Base-by-base conservation (phyloP, 495 filamentous ascomycete species). In the Penicillium tannophilum region DNA sequence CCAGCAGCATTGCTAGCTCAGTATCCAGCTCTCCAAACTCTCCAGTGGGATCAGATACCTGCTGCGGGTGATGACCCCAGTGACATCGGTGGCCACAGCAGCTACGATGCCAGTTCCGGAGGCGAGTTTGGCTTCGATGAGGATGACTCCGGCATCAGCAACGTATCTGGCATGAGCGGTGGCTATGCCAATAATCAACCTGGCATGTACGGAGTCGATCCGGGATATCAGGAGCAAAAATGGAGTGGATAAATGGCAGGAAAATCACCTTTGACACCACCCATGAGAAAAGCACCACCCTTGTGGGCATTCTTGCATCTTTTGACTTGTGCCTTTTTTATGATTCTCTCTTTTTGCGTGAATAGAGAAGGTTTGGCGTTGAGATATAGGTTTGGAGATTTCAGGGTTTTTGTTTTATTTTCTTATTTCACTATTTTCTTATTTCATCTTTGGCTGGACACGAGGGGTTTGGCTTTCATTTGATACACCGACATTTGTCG, bases 1-100 rank as follows among this genome's bases (percentile, higher is more conserved):
- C 94, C 94, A 6, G 90, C 89, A 9, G 94, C 92, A 11, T 74
- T 98, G 55, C 78, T 98, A 20, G 89, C 89, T 16, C 94, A 97
- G 64, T 98, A 96, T 68, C 94, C 94, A 12, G 92, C 90, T 12
- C 78, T 98, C 26, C 92, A 91, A 43, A 86, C 83, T 24, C 79
- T 97, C 68, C 89, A 90, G 60, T 96, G 91, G 91, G 82, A 86
- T 28, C 76, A 82, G 39, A 76, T 88, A 58, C 60, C 74, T 24
- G 71, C 72, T 46, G 63, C 60, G 52, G 61, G 74, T 43, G 82
- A 84, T 56, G 88, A 90, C 33, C 86, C 91, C 4, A 80, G 80
- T 49, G 92, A 93, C 45, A 81, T 92, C 19, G 90, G 88, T 54
- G 90, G 91, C 0, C 82, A 90, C 41, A 92, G 88, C 64, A 94